Percentiles rank a stretch among this genome's conserved stretches.
phyloP scores from a whole-genome alignment of 2,329 filamentous ascomycete species.

The Dothideomycetes sp. region DNA sequence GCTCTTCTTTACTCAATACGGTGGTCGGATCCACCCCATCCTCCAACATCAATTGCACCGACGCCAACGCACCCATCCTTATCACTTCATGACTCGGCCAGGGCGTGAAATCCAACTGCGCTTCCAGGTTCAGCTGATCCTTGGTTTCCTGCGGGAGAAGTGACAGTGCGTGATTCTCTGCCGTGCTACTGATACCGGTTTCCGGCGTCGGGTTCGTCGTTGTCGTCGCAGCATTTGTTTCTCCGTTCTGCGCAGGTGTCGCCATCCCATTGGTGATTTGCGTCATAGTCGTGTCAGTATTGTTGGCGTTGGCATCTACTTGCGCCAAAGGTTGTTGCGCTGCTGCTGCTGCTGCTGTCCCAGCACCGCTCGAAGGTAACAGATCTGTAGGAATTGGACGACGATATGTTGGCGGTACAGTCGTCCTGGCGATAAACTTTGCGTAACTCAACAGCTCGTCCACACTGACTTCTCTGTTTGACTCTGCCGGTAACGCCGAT shows the following conservation, averaged over 20 bases:
- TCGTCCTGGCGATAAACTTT: slow-evolving; percentile 70
- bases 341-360: too few species aligned
- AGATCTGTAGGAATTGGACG: slow-evolving; percentile 6
- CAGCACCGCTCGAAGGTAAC: not conserved
- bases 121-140: slow-evolving; percentile 44
- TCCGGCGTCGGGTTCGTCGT: not conserved
- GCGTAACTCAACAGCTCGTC: slow-evolving; percentile 69
- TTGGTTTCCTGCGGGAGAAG: slow-evolving; percentile 29
- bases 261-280: slow-evolving; percentile 26
- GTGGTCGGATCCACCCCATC: slow-evolving; percentile 50
- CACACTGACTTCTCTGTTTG: slow-evolving; percentile 48
- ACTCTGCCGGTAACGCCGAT: slow-evolving; percentile 31
- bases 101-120: slow-evolving; percentile 55
- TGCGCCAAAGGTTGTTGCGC: not conserved
- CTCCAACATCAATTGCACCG: slow-evolving; percentile 51
- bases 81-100: slow-evolving; percentile 69
- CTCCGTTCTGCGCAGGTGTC: slow-evolving; percentile 18
- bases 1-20: slow-evolving; percentile 37
- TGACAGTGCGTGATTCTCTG: slow-evolving; percentile 14
- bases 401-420: slow-evolving; percentile 55
- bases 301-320: too few species aligned
- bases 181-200: slow-evolving; percentile 9
- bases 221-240: not conserved
- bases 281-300: slow-evolving; percentile 13
- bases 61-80: slow-evolving; percentile 56